Base-by-base conservation (phyloP, 441 rosid species). In the Erodium trifolium region DNA sequence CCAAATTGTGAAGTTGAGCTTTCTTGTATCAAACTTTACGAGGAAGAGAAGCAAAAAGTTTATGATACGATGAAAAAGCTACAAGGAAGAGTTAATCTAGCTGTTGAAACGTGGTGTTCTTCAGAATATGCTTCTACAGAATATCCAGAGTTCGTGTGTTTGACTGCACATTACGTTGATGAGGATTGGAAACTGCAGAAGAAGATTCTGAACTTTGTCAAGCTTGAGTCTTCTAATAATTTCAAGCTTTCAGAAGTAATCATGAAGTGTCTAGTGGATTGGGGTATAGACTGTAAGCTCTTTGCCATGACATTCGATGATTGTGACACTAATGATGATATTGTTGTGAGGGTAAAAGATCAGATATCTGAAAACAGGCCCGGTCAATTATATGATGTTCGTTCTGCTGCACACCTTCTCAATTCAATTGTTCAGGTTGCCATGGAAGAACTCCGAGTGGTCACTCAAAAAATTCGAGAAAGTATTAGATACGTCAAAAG, bases 271-370 rank as follows among this genome's bases (percentile, higher is more conserved):
- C 83, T 93, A 72, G 79, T 77, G 80, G 96, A 89, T 39, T 93
- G 99, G 96, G 89, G 87, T 76, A 82, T 88, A 45, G 95, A 93
- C 55, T 78, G 73, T 78, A 93, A 91, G 86, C 82, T 89, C 82
- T 93, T 93, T 78, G 89, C 96, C 59, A 73, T 93, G 71, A 88
- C 93, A 13, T 87, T 89, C 73, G 96, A 87, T 75, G 83, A 84
- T 67, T 86, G 83, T 67, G 81, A 82, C 37, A 72, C 75, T 7
- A 87, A 85, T 39, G 89, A 93, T 71, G 88, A 85, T 75, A 84
- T 87, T 72, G 79, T 91, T 81, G 71, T 64, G 69, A 81, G 84
- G 76, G 86, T 89, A 67, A 89, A 83, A 80, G 89, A 85, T 11
- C 82, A 80, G 62, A 86, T 89, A 68, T 78, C 89, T 69, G 84